Evolutionary conservation across 179 eudicot species (phyloP).

Genomic region (Silene vulgaris): DNA sequence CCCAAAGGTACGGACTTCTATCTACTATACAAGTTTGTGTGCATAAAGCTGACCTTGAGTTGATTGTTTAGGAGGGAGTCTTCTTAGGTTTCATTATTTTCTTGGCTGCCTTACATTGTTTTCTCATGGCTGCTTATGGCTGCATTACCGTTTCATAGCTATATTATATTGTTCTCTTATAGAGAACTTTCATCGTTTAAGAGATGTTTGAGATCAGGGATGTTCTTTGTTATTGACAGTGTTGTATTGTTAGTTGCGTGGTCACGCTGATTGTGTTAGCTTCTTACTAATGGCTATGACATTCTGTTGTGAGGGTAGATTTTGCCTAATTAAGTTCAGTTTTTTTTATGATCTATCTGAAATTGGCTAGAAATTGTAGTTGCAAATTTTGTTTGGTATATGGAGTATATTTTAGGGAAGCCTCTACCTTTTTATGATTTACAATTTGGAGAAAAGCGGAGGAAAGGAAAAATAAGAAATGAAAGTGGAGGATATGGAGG

Average conservation of each 20-base stretch:
- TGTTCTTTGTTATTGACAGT: not conserved
- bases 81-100: not conserved
- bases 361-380: not conserved
- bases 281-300: not conserved
- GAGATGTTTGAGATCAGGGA: not conserved
- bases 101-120: not conserved
- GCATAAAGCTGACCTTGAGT: not conserved
- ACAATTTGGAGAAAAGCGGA: not conserved
- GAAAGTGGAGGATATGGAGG: not conserved
- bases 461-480: not conserved
- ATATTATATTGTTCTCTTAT: not conserved
- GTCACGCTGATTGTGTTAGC: not conserved
- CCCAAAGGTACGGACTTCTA: conserved; percentile 54
- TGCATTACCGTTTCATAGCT: not conserved
- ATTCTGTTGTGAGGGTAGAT: not conserved
- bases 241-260: not conserved
- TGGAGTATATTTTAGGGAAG: not conserved
- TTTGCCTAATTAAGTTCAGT: not conserved
- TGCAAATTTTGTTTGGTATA: not conserved
- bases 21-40: not conserved
- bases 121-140: conserved; percentile 6
- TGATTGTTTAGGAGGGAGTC: not conserved
- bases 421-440: not conserved
- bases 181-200: not conserved
- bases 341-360: not conserved